Base-by-base conservation (phyloP, 139 green algal species). In the Picochlorum sp. region DNA sequence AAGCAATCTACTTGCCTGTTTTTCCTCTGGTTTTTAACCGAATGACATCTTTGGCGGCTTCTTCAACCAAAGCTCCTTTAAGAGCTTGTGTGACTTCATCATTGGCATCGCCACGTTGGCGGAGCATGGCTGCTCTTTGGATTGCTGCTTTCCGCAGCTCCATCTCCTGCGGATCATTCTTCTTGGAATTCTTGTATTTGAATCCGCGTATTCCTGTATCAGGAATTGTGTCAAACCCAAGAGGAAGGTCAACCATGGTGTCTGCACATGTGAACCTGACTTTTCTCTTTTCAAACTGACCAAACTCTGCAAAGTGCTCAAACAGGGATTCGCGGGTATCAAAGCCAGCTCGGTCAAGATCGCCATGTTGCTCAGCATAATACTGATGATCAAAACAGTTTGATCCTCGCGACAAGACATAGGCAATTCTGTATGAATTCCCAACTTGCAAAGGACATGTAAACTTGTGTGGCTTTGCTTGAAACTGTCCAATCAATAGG, bases 401-500 rank as follows among this genome's bases (percentile, higher is more conserved):
- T n/a, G 24, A 52, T 14, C 71, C 71, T 3, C 71, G 66, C 5
- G 60, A 61, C 1, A 21, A 30, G 8, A 60, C 18, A 45, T 78
- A 78, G 3, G 66, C 45, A 10, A 65, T 16, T 7, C 66, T 49
- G 45, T 73, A 78, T 4, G 50, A 49, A 55, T 65, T 70, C 26
- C 71, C 71, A 20, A 73, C 37, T 61, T 65, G 66, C 20, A 78
- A 18, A 3, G 71, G 50, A 66, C 71, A 78, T 18, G 44, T 55
- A 21, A 78, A 78, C 18, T 65, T 63, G 63, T 77, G 70, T 14
- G 10, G 49, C 0, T 85, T 55, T 3, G 71, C 68, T 60, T 91
- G 82, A 62, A 92, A 92, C 62, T 92, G 84, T 3, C 85, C 85
- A 55, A 70, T 73, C 18, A 77, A 68, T 15, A 90, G 57, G 49